Base-by-base conservation (phyloP, 306 rosid genomes). In the Quercus ilex region DNA sequence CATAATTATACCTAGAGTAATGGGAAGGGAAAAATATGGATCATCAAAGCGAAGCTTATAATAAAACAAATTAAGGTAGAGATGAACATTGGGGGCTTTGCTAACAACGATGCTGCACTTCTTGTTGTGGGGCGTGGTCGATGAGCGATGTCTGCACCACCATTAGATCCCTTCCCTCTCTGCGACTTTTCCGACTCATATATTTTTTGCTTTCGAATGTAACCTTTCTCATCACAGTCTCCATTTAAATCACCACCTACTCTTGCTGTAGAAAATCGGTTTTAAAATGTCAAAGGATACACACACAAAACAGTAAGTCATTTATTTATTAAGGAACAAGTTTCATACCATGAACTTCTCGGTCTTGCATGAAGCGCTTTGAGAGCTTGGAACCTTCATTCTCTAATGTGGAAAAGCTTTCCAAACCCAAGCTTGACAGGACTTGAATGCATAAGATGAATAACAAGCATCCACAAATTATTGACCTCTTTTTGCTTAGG, bases 81-180 rank as follows among this genome's bases (percentile, higher is more conserved):
- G 75, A 65, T 21, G 72, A 58, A 13, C 55, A 56, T 30, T 5
- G 12, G 74, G 20, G 83, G 41, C 38, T 9, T 73, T 11, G 23
- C 57, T 25, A 19, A 0, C 13, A 23, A 15, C 12, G 72, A 46
- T 28, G 79, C 69, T 20, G 79, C 72, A 19, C 65, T 56, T 41
- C 1, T 78, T 0, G 30, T 20, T 3, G 0, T 3, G 21, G 21
- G 38, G 64, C 2, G 76, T 3, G 74, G 77, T 8, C 49, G 60
- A 20, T 56, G 82, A 23, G 20, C 67, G 65, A 67, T 5, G 68
- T 78, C 25, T 30, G 35, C 76, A 15, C 85, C 72, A 18, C 85
- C 85, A 9, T 55, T 17, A 53, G 51, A 15, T 14, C 79, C 9
- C 13, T 77, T 82, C n/a, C 85, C 79, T 77, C 25, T 82, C 0